Percentiles rank a stretch among this genome's conserved stretches.
These are phyloP conservation scores for Termitomyces sp. DNA, from an alignment of 768 basidiomycete genomes.

Conservation along the genomic window DNA sequence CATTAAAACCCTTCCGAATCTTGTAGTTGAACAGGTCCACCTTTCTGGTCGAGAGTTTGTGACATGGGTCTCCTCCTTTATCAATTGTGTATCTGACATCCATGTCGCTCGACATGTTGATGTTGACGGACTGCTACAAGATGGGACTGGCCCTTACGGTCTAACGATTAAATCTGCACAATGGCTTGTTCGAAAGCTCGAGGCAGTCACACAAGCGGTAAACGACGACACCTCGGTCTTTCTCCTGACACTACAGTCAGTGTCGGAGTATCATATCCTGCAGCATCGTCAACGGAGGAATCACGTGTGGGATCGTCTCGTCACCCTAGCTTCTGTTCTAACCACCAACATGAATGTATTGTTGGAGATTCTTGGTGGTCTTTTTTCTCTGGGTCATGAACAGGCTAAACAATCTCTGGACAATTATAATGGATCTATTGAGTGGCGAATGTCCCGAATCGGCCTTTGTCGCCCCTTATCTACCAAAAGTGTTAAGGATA, in stretches of 20 bases:
- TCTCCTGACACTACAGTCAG: constrained; percentile 51
- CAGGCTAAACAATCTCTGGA: constrained; percentile 64
- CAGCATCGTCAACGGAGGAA: constrained; percentile 23
- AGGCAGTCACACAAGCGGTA: constrained; percentile 62
- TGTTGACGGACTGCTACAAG: constrained; percentile 64
- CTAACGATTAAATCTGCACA: constrained; percentile 68
- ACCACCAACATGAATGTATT: constrained; percentile 50
- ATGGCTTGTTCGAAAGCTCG: constrained; percentile 60
- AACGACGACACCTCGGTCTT: constrained; percentile 66
- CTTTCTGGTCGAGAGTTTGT: constrained; percentile 43
- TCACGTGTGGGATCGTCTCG: constrained; percentile 38
- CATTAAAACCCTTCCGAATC: not conserved
- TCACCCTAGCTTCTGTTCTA: constrained; percentile 43
- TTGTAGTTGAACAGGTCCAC: constrained; percentile 33
- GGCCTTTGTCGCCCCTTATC: constrained; percentile 47
- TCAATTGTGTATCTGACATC: constrained; percentile 58
- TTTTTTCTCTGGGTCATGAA: constrained; percentile 60
- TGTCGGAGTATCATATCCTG: constrained; percentile 30
- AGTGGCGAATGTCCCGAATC: constrained; percentile 70
- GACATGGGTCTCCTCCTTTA: constrained; percentile 49
- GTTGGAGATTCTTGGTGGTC: constrained; percentile 52
- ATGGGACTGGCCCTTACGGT: constrained; percentile 47
- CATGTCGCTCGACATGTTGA: constrained; percentile 81
- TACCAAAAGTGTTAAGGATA: constrained; percentile 13
- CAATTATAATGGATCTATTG: constrained; percentile 70